Conservation (phyloP, 306 rosid species). For the Lupinus albus region DNA sequence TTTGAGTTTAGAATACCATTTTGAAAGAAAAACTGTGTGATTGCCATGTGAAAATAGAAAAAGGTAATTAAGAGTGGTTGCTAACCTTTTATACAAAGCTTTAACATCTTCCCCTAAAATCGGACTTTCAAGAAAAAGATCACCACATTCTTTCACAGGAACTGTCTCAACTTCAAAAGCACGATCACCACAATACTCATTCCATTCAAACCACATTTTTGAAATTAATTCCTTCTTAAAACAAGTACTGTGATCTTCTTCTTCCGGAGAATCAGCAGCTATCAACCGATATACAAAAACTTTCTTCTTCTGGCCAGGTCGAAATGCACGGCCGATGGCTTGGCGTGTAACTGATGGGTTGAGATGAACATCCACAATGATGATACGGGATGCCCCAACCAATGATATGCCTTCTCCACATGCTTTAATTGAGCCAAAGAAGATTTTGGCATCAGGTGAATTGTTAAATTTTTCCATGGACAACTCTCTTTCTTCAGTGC, state of each 20-base stretch:
- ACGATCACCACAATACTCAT: slow-evolving; percentile 65
- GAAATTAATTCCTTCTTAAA: slow-evolving; percentile 80
- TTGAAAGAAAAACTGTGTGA: neutral
- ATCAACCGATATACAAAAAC: slow-evolving; percentile 76
- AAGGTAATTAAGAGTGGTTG: slow-evolving; percentile 7
- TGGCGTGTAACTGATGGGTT: slow-evolving; percentile 96
- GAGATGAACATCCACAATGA: slow-evolving; percentile 80
- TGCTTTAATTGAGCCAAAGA: slow-evolving; percentile 97
- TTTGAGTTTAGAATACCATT: too few relatives aligned
- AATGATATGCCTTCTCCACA: slow-evolving; percentile 97
- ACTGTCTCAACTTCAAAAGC: slow-evolving; percentile 63
- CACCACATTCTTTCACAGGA: slow-evolving; percentile 62
- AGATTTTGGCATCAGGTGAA: slow-evolving; percentile 71
- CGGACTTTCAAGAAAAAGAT: slow-evolving; percentile 66
- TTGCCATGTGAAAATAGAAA: slow-evolving; percentile 1
- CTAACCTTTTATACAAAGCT: slow-evolving; percentile 79
- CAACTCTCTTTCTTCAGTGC: slow-evolving; percentile 68
- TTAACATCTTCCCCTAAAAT: slow-evolving; percentile 60
- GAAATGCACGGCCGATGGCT: slow-evolving; percentile 95
- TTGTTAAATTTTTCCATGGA: slow-evolving; percentile 83
- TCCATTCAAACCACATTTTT: slow-evolving; percentile 98
- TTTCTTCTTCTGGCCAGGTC: slow-evolving; percentile 83
- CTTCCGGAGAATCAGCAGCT: slow-evolving; percentile 82
- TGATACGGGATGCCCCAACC: slow-evolving; percentile 90
- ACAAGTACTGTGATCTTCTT: slow-evolving; percentile 72